phyloP scores from a whole-genome alignment of 495 filamentous ascomycete genomes.

The Neurospora africana region DNA sequence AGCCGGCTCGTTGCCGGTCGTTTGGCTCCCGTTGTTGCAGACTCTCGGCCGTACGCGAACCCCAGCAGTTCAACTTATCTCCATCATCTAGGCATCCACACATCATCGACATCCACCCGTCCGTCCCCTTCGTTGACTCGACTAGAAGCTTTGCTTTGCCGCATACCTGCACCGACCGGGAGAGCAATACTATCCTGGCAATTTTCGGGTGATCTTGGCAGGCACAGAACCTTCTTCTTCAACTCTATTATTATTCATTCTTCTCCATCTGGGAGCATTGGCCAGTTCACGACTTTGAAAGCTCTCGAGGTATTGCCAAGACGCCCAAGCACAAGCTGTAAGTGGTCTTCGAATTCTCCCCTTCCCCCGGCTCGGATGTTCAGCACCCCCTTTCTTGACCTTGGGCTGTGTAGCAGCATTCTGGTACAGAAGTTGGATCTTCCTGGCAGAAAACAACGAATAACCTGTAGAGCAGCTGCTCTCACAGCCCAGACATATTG shows the following conservation, averaged over 20 bases:
- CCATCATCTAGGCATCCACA: not conserved
- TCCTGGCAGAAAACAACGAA: slow-evolving; percentile 4
- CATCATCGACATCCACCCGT: not conserved
- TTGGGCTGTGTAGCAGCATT: slow-evolving; percentile 13
- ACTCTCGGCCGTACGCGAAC: not conserved
- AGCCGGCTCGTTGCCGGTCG: not conserved
- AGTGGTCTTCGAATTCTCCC: slow-evolving; percentile 23
- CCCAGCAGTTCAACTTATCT: not conserved
- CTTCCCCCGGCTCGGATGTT: slow-evolving; percentile 23
- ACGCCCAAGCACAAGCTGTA: slow-evolving; percentile 31
- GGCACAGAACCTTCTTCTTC: not conserved
- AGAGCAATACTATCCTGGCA: not conserved
- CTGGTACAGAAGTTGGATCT: slow-evolving; percentile 3
- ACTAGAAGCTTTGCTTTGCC: not conserved
- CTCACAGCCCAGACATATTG: not conserved
- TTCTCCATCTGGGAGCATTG: not conserved
- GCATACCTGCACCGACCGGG: not conserved
- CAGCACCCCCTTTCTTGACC: slow-evolving; percentile 19
- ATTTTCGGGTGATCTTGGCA: not conserved
- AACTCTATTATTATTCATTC: not conserved
- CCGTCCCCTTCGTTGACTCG: not conserved
- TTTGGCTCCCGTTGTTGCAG: not conserved
- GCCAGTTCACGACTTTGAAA: not conserved
- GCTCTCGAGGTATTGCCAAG: slow-evolving; percentile 3
- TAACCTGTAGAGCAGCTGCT: not conserved